Percentiles rank a stretch among this genome's conserved stretches.
Evolutionary conservation across 2,329 filamentous ascomycete species (phyloP).

Genomic region (Stachybotrys elegans): DNA sequence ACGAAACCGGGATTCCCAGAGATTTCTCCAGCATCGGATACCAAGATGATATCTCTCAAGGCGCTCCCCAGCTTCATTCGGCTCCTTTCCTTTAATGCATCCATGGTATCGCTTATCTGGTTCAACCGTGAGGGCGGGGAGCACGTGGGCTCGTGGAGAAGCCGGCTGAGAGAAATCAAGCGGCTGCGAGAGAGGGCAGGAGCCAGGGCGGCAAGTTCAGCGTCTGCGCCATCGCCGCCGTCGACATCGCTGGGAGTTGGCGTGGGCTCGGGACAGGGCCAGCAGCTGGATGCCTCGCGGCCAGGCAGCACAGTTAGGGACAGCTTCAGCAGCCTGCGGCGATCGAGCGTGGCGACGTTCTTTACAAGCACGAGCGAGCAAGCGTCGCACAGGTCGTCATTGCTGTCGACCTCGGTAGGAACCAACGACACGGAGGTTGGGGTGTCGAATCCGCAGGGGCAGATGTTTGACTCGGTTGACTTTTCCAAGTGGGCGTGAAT

Average conservation of each 20-base stretch:
- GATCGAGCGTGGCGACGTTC: slow-evolving; percentile 62
- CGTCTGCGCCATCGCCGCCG: slow-evolving; percentile 22
- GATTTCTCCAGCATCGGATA: slow-evolving; percentile 82
- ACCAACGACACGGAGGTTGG: slow-evolving; percentile 50
- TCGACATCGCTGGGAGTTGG: slow-evolving; percentile 21
- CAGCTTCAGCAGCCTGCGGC: slow-evolving; percentile 54
- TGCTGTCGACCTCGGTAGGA: slow-evolving; percentile 46
- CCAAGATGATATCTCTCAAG: slow-evolving; percentile 80
- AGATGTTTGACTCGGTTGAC: slow-evolving; percentile 31
- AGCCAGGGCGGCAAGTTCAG: slow-evolving; percentile 28
- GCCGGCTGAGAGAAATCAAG: slow-evolving; percentile 78
- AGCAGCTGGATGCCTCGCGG: slow-evolving; percentile 26
- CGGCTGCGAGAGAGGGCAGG: slow-evolving; percentile 67
- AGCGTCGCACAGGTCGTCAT: slow-evolving; percentile 53
- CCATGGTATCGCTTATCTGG: slow-evolving; percentile 92
- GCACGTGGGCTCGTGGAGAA: slow-evolving; percentile 85
- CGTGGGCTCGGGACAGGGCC: slow-evolving; percentile 10
- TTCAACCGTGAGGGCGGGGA: slow-evolving; percentile 70
- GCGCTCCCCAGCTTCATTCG: slow-evolving; percentile 83
- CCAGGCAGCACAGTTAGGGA: slow-evolving; percentile 48
- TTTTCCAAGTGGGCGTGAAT: slow-evolving; percentile 33
- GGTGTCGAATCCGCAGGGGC: slow-evolving; percentile 21
- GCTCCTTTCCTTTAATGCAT: slow-evolving; percentile 85
- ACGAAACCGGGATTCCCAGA: slow-evolving; percentile 85
- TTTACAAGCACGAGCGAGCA: slow-evolving; percentile 54